These are phyloP conservation scores for Diplodia sapinea DNA, from an alignment of 2,329 filamentous ascomycete species.

Conservation along the genomic window DNA sequence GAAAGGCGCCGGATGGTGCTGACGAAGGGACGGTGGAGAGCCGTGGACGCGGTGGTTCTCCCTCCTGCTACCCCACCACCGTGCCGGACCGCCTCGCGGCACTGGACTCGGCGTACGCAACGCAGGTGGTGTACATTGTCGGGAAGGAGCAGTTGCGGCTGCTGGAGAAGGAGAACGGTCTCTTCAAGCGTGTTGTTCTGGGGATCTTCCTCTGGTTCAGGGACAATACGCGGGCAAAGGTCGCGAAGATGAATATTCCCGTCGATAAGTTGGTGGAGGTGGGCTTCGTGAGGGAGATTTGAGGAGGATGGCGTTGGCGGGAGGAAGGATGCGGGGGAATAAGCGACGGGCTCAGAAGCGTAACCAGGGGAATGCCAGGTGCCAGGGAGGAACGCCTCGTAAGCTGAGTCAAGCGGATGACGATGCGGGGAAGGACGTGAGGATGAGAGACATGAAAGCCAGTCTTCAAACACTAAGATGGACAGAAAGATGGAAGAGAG, in stretches of 20 bases:
- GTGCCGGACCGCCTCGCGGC: conserved; percentile 38
- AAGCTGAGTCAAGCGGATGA: too few species aligned
- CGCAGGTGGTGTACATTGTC: conserved; percentile 58
- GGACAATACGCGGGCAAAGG: conserved; percentile 69
- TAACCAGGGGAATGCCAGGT: not conserved
- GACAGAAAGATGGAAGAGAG: too few species aligned
- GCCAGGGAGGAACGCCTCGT: too few species aligned
- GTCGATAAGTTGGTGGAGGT: conserved; percentile 70
- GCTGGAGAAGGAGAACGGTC: conserved; percentile 47
- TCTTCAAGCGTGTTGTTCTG: conserved; percentile 55
- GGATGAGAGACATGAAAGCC: too few species aligned
- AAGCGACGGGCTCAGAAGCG: not conserved
- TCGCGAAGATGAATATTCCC: conserved; percentile 65
- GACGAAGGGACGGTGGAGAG: not conserved
- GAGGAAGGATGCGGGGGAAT: conserved; percentile 30
- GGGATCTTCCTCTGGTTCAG: conserved; percentile 67
- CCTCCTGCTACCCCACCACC: not conserved
- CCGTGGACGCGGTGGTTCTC: not conserved
- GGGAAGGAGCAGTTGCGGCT: conserved; percentile 67
- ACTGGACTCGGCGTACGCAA: conserved; percentile 52
- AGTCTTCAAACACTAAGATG: too few species aligned
- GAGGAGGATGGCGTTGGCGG: not conserved
- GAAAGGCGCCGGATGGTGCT: not conserved
- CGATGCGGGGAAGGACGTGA: too few species aligned
- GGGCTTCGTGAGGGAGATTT: conserved; percentile 70